phyloP scores from a whole-genome alignment of 768 basidiomycete species.

The Lactarius vividus region DNA sequence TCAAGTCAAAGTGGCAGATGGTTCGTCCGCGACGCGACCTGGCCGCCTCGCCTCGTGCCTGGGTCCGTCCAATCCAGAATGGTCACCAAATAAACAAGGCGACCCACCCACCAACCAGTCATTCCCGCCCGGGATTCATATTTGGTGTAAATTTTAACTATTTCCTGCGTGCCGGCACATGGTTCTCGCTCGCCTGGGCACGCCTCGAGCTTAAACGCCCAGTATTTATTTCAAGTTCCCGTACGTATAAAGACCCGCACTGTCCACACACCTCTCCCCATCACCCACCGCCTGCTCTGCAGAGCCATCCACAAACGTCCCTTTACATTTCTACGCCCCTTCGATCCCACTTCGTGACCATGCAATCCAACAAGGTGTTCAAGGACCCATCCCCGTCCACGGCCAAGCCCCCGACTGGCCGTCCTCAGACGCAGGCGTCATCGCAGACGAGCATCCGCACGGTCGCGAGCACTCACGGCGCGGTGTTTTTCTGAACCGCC shows the following conservation, averaged over 20 bases:
- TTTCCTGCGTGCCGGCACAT: conserved; percentile 10
- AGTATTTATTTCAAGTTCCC: conserved; percentile 7
- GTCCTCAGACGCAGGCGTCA: conserved; percentile 20
- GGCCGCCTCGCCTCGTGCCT: conserved; percentile 3
- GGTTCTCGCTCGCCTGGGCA: conserved; percentile 10
- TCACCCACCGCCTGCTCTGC: conserved; percentile 1
- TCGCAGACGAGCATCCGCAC: conserved; percentile 22
- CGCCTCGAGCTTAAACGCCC: conserved; percentile 20
- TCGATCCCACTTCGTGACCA: neutral
- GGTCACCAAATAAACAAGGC: conserved; percentile 5
- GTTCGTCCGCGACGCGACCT: neutral
- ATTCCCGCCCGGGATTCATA: conserved; percentile 6
- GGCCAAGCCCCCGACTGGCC: conserved; percentile 11
- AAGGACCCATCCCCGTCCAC: conserved; percentile 22
- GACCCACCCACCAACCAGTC: neutral
- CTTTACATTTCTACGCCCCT: neutral
- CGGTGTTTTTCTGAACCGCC: conserved; percentile 18
- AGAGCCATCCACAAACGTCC: neutral
- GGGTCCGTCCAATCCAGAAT: neutral
- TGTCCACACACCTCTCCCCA: neutral
- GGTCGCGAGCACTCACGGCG: conserved; percentile 20
- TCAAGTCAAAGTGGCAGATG: neutral
- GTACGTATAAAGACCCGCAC: conserved; percentile 16
- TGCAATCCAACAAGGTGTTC: conserved; percentile 12
- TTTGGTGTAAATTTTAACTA: neutral